Conservation (phyloP, 768 basidiomycete species). For the Boletus eberwhitei region DNA sequence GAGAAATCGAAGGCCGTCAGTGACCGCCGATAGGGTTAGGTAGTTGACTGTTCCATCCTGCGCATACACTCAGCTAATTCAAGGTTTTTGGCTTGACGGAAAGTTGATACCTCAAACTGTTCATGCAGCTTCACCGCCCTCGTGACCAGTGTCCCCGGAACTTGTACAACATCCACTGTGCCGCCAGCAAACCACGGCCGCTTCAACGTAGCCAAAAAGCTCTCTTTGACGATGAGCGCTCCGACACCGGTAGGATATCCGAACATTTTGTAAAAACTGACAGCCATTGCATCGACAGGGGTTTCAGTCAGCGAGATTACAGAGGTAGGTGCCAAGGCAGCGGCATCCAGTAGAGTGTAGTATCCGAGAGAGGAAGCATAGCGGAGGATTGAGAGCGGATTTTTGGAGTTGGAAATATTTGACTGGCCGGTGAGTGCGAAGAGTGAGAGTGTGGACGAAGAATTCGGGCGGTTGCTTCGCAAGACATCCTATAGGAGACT, state of each 20-base stretch:
- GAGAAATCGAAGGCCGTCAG: constrained; percentile 73
- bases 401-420: constrained; percentile 77
- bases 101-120: constrained; percentile 65
- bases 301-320: constrained; percentile 60
- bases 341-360: constrained; percentile 75
- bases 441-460: constrained; percentile 45
- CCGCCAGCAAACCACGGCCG: constrained; percentile 87
- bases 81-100: background rate
- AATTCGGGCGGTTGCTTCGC: constrained; percentile 43
- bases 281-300: constrained; percentile 76
- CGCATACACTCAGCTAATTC: constrained; percentile 9
- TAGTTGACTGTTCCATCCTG: constrained; percentile 89
- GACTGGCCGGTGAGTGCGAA: constrained; percentile 80
- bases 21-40: constrained; percentile 70
- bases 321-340: constrained; percentile 75
- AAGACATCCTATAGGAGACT: constrained; percentile 47
- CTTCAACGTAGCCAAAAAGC: constrained; percentile 55
- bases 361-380: constrained; percentile 70
- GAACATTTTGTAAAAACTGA: constrained; percentile 91
- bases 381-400: constrained; percentile 57
- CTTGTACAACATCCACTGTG: constrained; percentile 79
- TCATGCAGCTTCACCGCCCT: constrained; percentile 58
- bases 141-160: constrained; percentile 69
- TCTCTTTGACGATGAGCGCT: constrained; percentile 70
- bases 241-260: constrained; percentile 86